Conservation (phyloP, 495 filamentous ascomycete genomes). For the Xylaria sp. region DNA sequence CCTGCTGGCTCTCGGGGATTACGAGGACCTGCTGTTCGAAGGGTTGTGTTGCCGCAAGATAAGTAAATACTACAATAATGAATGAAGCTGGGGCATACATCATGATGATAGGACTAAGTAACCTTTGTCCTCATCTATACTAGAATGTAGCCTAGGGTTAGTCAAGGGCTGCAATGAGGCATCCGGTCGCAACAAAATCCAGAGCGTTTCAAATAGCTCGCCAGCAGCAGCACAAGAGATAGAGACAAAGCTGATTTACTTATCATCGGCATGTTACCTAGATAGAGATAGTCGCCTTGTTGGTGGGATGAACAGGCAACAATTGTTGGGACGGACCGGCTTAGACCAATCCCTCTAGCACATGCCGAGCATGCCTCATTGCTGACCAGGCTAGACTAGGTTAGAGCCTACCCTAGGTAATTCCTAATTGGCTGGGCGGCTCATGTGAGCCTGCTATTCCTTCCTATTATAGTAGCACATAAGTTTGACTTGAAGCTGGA, state of each 20-base stretch:
- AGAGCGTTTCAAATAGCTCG: not conserved
- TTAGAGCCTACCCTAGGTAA: no score
- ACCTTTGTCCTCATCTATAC: not conserved
- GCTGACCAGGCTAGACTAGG: not conserved
- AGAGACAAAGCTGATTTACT: not conserved
- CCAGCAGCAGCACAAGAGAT: not conserved
- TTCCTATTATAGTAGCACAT: no score
- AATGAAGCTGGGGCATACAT: not conserved
- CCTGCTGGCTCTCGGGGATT: not conserved
- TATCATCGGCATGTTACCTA: not conserved
- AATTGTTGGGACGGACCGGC: not conserved
- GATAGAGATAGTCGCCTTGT: not conserved
- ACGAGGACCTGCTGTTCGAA: slow-evolving; percentile 12
- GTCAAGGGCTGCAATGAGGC: not conserved
- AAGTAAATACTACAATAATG: not conserved
- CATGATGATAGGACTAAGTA: slow-evolving; percentile 6
- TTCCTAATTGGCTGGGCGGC: slow-evolving; percentile 7
- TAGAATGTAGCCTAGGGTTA: not conserved
- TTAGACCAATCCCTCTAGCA: slow-evolving; percentile 14
- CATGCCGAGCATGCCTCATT: slow-evolving; percentile 15
- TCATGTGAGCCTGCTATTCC: slow-evolving; percentile 9
- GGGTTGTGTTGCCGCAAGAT: not conserved
- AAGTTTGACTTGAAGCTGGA: not conserved
- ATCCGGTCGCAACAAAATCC: not conserved
- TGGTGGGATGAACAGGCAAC: slow-evolving; percentile 9